Conservation (phyloP, 371 early-diverging fungal species). For the Batkoa obscura region DNA sequence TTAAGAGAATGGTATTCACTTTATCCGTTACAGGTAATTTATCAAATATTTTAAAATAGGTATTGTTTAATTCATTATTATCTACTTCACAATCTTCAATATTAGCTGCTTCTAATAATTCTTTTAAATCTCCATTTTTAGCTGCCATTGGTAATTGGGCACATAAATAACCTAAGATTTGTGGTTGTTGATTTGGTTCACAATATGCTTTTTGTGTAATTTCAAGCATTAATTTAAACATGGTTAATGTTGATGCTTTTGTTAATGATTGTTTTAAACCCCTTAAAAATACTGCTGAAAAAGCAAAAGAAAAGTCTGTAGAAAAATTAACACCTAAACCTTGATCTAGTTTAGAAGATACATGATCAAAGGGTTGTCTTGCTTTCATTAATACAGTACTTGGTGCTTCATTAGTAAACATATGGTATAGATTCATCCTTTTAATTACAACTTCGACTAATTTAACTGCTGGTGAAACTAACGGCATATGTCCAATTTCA, state of each 20-base stretch:
- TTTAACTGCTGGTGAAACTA: conserved; percentile 49
- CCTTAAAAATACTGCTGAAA: conserved; percentile 59
- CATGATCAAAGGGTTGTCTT: conserved; percentile 29
- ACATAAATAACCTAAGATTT: conserved; percentile 49
- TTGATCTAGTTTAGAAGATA: conserved; percentile 46
- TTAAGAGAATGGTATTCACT: conserved; percentile 45
- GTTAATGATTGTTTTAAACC: conserved; percentile 58
- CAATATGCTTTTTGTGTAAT: conserved; percentile 35
- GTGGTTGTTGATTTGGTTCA: conserved; percentile 13
- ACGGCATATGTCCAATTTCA: conserved; percentile 60
- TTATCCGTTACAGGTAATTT: conserved; percentile 39
- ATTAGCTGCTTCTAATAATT: conserved; percentile 35
- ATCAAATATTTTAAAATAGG: conserved; percentile 40
- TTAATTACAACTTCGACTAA: conserved; percentile 50
- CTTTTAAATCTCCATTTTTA: conserved; percentile 35
- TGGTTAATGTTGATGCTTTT: conserved; percentile 45
- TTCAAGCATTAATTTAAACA: conserved; percentile 47
- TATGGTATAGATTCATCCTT: conserved; percentile 47
- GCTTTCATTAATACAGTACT: conserved; percentile 44
- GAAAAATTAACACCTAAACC: conserved; percentile 61
- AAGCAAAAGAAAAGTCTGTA: conserved; percentile 70
- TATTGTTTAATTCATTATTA: conserved; percentile 20
- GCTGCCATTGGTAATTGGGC: conserved; percentile 49
- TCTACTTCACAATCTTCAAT: conserved; percentile 24
- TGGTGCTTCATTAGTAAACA: conserved; percentile 45